Evolutionary conservation across 2,329 filamentous ascomycete species (phyloP), one percentile per base, ranked within the genome.

Genomic region (Alternaria gansuensis): DNA sequence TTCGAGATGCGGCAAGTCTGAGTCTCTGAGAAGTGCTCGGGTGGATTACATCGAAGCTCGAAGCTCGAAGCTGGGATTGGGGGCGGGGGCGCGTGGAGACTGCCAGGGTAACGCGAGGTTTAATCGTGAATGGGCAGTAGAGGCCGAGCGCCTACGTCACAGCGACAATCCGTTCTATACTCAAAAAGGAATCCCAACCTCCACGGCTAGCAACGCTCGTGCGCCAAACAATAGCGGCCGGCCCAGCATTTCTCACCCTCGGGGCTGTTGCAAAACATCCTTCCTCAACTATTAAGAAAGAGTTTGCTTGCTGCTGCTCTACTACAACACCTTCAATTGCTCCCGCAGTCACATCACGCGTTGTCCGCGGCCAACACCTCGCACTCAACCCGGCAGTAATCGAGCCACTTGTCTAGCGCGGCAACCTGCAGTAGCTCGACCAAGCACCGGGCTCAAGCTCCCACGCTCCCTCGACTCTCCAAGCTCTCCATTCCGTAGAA

Each of bases 341-440:
- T 46, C 57, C 46, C 55, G 59, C 51, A 45, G 48, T 44, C 14
- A 31, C 51, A 51, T 53, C 48, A 63, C 62, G 67, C 68, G 57
- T 64, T 50, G 50, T 57, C 64, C 51, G 45, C 60, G 55, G 64
- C 65, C 63, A 52, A 63, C 54, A 64, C 43, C 50, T 51, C 51
- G 58, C 54, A 59, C 62, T 63, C 65, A 64, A 59, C 60, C 62
- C 59, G 33, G 17, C 26, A 64, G 58, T 44, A 67, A 57, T 61
- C 63, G 57, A 58, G 57, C 48, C 62, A 62, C 70, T 68, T 67
- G 63, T 68, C 72, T 74, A 72, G 71, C 63, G 70, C 68, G 57
- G 36, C 59, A 59, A 51, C 59, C 69, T 53, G 63, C 68, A 70
- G 62, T 70, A 72, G 65, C 64, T 67, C 60, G 57, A 60, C 63